Base-by-base conservation (phyloP, 352 stramenopile species). In the Pythium utonaiense region DNA sequence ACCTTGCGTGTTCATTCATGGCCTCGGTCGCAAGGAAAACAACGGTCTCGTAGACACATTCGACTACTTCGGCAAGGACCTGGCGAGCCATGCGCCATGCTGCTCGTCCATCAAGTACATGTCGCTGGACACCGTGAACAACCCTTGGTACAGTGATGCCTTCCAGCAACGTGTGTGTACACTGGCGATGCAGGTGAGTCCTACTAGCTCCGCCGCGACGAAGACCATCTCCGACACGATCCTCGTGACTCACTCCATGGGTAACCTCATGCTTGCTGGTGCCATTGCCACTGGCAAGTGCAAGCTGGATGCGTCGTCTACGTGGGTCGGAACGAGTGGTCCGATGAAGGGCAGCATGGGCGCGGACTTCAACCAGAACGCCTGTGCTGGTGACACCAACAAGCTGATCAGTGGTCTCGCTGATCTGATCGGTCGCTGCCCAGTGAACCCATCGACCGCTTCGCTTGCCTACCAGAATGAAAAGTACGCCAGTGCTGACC, bases 231-330 rank as follows among this genome's bases (percentile, higher is more conserved):
- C 78, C 56, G 69, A 88, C 55, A 82, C 79, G 9, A 89, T 89
- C 66, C 62, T 86, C 31, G 52, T 91, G 1, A 70, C 62, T 1
- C 78, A 91, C 54, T 91, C 78, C 19, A 86, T 89, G 77, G 81
- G 64, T 6, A 88, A 83, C 56, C 57, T 89, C 10, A 73, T 80
- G 33, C 28, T 88, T 14, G 64, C 57, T 0, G 69, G 73, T 22
- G 79, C 81, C 2, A 66, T 88, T 33, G 76, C 77, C 8, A 74
- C 53, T 1, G 69, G 61, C 8, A 74, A 78, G 57, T 88, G 76
- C 50, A 70, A 62, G 27, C 55, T 88, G 0, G 66, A 56, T 24
- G 31, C 48, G 6, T 70, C 67, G 12, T 67, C 70, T 1, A 60
- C 64, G 34, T 83, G 74, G 69, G 64, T 86, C 22, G 60, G 55